These are phyloP conservation scores for Trametes versicolor DNA, from an alignment of 1,284 basidiomycete species.

Conservation along the genomic window DNA sequence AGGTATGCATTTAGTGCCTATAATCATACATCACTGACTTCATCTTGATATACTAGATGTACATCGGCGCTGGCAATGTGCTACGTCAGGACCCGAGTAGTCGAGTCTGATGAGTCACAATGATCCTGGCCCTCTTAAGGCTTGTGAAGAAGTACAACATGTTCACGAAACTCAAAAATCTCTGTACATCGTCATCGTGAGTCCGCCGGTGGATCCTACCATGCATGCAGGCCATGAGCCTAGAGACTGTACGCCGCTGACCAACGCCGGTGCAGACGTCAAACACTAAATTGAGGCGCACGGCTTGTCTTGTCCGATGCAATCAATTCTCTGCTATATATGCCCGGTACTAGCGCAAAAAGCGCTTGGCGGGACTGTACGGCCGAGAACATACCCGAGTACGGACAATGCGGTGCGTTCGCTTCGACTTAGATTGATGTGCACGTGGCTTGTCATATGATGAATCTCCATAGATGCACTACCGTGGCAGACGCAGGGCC, in stretches of 20 bases:
- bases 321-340: background rate
- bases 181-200: slow-evolving; percentile 80
- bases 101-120: slow-evolving; percentile 90
- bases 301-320: background rate
- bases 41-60: slow-evolving; percentile 77
- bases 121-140: slow-evolving; percentile 86
- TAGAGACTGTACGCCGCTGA: background rate
- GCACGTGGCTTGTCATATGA: slow-evolving; percentile 10
- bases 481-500: background rate
- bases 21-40: no score
- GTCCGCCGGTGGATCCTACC: no score
- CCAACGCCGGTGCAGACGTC: background rate
- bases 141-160: slow-evolving; percentile 69
- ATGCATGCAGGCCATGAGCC: background rate
- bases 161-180: slow-evolving; percentile 64
- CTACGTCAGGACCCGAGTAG: slow-evolving; percentile 90
- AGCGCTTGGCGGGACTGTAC: background rate
- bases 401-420: background rate
- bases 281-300: slow-evolving; percentile 1
- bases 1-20: no score
- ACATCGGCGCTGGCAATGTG: slow-evolving; percentile 85
- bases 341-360: background rate
- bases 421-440: background rate
- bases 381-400: background rate
- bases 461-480: background rate